Evolutionary conservation across 305 asterid genomes (phyloP).

Genomic region (Fraxinus dipetala): DNA sequence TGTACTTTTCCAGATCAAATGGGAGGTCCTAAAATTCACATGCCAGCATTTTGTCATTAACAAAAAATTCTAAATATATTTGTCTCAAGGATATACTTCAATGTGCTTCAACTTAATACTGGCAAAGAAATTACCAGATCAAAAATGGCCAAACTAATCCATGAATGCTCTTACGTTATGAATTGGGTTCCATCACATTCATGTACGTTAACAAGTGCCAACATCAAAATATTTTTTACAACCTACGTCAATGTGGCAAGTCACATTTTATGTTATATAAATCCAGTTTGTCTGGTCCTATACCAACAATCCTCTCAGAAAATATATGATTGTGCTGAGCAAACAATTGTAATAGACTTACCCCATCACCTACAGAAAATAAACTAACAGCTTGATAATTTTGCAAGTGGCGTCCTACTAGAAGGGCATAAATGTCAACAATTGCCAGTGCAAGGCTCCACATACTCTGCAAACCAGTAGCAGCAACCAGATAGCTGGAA

Average conservation of each 20-base stretch:
- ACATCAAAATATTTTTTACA: background rate
- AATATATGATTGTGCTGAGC: background rate
- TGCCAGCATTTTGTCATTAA: background rate
- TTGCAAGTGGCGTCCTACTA: slow-evolving; percentile 82
- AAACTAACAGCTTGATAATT: slow-evolving; percentile 62
- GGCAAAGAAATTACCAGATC: background rate
- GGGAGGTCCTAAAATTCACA: background rate
- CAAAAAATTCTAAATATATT: background rate
- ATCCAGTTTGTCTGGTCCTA: slow-evolving; percentile 2
- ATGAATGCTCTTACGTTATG: background rate
- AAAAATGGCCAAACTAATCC: background rate
- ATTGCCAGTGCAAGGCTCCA: slow-evolving; percentile 85
- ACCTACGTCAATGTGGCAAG: background rate
- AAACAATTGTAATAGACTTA: slow-evolving; percentile 40
- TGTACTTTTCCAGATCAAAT: background rate
- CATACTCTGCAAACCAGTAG: slow-evolving; percentile 84
- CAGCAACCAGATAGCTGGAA: slow-evolving; percentile 91
- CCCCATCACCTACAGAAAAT: slow-evolving; percentile 97
- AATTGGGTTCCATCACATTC: background rate
- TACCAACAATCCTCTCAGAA: background rate
- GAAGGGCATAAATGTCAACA: slow-evolving; percentile 79
- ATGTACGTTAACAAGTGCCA: background rate
- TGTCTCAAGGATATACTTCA: background rate
- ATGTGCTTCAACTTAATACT: background rate
- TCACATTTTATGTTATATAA: background rate